Conservation (phyloP, 2,329 filamentous ascomycete species). For the Colletotrichum agaves region DNA sequence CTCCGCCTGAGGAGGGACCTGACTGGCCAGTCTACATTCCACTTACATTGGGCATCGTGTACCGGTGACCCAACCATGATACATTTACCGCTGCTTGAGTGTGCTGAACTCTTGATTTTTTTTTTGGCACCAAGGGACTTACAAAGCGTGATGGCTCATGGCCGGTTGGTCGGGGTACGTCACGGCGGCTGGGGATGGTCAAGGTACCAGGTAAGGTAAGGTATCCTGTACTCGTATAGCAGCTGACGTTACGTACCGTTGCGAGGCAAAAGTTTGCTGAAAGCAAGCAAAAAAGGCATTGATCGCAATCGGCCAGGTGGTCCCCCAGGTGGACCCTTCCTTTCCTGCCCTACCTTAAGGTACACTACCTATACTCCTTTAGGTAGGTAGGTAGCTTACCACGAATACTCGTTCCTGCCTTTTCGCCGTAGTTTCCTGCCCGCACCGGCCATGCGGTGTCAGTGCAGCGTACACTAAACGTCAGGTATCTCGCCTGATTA, state of each 20-base stretch:
- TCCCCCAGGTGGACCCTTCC: constrained; percentile 1
- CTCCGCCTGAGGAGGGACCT: constrained; percentile 13
- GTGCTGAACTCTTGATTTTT: constrained; percentile 11
- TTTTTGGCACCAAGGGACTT: constrained; percentile 17
- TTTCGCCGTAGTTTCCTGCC: background rate
- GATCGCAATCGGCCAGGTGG: constrained; percentile 17
- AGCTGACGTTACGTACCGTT: too few species aligned
- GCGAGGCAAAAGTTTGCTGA: constrained; percentile 16
- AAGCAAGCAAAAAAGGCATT: background rate
- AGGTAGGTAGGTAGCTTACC: too few species aligned
- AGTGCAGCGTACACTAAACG: too few species aligned
- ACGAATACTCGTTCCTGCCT: too few species aligned
- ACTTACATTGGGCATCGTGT: background rate
- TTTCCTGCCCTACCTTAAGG: background rate
- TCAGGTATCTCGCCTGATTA: background rate
- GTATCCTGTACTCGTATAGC: background rate
- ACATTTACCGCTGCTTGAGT: background rate
- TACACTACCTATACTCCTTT: background rate
- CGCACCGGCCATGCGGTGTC: constrained; percentile 21
- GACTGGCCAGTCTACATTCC: too few species aligned
- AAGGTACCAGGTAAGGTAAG: too few species aligned
- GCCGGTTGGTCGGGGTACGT: constrained; percentile 1
- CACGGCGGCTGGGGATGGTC: background rate
- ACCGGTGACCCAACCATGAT: constrained; percentile 16
- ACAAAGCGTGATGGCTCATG: constrained; percentile 2